Evolutionary conservation across 1,139 yeast species (phyloP).

Genomic region (Hemisphaericaspora xylofermentans): DNA sequence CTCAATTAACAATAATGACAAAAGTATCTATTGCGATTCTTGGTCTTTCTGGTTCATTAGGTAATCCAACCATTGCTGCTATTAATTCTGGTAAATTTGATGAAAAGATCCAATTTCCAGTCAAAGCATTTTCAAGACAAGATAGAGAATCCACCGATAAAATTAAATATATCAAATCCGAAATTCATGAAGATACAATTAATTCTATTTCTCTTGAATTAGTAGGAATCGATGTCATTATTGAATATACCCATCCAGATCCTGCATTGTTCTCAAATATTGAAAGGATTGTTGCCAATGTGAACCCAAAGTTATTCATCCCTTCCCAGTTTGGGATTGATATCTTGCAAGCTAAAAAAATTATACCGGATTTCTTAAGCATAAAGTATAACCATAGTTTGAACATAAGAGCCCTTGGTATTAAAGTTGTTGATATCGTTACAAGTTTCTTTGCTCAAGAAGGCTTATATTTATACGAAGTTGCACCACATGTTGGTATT

Average conservation of each 20-base stretch:
- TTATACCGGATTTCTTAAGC: constrained; percentile 35
- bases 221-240: constrained; percentile 49
- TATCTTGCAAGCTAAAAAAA: constrained; percentile 18
- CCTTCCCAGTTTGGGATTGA: constrained; percentile 66
- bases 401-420: constrained; percentile 41
- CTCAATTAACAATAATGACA: constrained; percentile 5
- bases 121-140: constrained; percentile 51
- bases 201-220: constrained; percentile 33
- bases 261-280: constrained; percentile 24
- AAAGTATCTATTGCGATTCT: constrained; percentile 46
- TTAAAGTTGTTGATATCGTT: constrained; percentile 51
- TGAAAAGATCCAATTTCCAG: constrained; percentile 45
- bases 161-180: constrained; percentile 40
- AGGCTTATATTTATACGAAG: constrained; percentile 35
- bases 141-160: constrained; percentile 37
- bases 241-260: constrained; percentile 40
- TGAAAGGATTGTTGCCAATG: constrained; percentile 35
- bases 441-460: constrained; percentile 47
- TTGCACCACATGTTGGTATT: constrained; percentile 39
- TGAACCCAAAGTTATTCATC: constrained; percentile 53
- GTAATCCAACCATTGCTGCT: constrained; percentile 46
- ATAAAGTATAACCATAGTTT: constrained; percentile 40
- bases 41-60: constrained; percentile 55
- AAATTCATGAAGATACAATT: constrained; percentile 24
- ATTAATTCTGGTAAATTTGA: constrained; percentile 43